Evolutionary conservation across 2,329 filamentous ascomycete genomes (phyloP).

Genomic region (Aspergillus sp.): DNA sequence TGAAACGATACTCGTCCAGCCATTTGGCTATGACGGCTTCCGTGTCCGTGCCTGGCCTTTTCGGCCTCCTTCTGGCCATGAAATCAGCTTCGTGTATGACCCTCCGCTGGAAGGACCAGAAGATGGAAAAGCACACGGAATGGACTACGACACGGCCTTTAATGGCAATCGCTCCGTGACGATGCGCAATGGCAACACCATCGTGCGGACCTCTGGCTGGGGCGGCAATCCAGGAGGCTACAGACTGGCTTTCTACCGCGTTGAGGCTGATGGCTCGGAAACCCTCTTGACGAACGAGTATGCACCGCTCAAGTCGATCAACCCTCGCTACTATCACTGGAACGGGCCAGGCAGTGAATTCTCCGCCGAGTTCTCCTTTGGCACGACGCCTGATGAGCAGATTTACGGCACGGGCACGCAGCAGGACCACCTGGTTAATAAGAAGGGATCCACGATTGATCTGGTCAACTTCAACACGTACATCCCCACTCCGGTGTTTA

Average conservation of each 20-base stretch:
- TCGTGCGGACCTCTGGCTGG: conserved; percentile 29
- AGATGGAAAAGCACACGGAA: conserved; percentile 24
- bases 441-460: conserved; percentile 58
- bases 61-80: conserved; percentile 28
- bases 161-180: conserved; percentile 25
- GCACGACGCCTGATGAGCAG: conserved; percentile 43
- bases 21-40: conserved; percentile 37
- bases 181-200: conserved; percentile 33
- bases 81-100: conserved; percentile 35
- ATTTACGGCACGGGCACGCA: conserved; percentile 64
- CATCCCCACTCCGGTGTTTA: conserved; percentile 55
- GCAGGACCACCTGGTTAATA: conserved; percentile 55
- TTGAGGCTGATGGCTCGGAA: conserved; percentile 29
- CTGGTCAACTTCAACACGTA: conserved; percentile 62
- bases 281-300: conserved; percentile 33
- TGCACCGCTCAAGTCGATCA: conserved; percentile 27
- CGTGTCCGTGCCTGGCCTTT: conserved; percentile 37
- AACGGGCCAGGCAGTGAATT: conserved; percentile 31
- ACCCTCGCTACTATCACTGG: conserved; percentile 33
- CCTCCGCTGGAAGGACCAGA: conserved; percentile 36
- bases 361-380: conserved; percentile 30
- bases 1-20: conserved; percentile 35
- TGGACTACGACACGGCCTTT: conserved; percentile 26
- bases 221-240: conserved; percentile 27
- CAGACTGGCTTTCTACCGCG: conserved; percentile 30